Base-by-base conservation (phyloP, 306 rosid genomes). In the Vigna hirtella region DNA sequence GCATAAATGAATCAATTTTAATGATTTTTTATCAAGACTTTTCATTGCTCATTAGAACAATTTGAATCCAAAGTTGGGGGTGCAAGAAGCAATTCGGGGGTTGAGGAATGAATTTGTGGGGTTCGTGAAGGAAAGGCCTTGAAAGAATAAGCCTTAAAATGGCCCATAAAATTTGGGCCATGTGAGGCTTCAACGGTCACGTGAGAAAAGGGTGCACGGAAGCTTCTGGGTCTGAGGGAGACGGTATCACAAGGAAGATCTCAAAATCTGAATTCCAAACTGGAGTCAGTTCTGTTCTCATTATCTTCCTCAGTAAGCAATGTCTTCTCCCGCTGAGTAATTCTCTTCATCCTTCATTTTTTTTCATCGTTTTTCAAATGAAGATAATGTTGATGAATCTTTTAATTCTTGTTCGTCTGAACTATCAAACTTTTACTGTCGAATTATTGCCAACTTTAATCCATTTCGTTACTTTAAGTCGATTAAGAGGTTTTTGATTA, bases 271-370 rank as follows among this genome's bases (percentile, higher is more conserved):
- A 55, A 66, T 83, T 72, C 66, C 58, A 18, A 64, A 76, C 36
- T 20, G 8, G 43, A 36, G 58, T 14, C 9, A 65, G 79, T 66
- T 70, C 58, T 17, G 40, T 58, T 70, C 45, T 56, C 79, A 55
- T 72, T 57, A 36, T 77, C 85, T 83, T 79, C 82, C 82, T 62
- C 74, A 50, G 61, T 81, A 78, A 17, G 55, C 88, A 72, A 90
- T 94, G 98, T 92, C 95, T 82, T 87, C 97, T 61, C 98, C 98
- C 43, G 97, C 90, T 36, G 99, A 96, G 99, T 96, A 93, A 87
- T 81, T 70, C 24, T 16, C 77, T 58, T 6, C 8, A 34, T 79
- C 61, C 9, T 59, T 48, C 38, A 2, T 67, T 77, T 15, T 42
- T 47, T 16, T 5, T 36, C 50, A 32, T 65, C 67, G 36, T 20